Evolutionary conservation across 371 early-diverging fungal genomes (phyloP).

Genomic region (Parasitella parasitica): DNA sequence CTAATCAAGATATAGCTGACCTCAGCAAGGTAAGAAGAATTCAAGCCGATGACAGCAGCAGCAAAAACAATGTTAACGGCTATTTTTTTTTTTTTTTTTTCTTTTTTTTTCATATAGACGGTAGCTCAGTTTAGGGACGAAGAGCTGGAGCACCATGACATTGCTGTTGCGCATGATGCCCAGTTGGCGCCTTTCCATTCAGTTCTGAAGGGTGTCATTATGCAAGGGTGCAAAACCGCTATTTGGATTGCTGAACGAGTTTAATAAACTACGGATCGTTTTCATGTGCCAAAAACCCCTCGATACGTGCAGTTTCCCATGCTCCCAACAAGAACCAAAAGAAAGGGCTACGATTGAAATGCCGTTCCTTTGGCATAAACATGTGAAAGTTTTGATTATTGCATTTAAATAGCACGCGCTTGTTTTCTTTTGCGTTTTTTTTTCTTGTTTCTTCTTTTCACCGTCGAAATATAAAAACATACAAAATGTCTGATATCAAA

Average conservation of each 20-base stretch:
- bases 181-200: conserved; percentile 79
- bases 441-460: background rate
- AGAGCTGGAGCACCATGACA: conserved; percentile 92
- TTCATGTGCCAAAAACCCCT: background rate
- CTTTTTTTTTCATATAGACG: conserved; percentile 14
- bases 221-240: conserved; percentile 81
- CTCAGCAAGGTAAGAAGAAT: conserved; percentile 52
- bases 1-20: conserved; percentile 60
- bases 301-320: conserved; percentile 1
- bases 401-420: background rate
- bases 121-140: conserved; percentile 92
- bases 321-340: background rate
- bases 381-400: background rate
- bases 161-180: conserved; percentile 88
- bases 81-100: background rate
- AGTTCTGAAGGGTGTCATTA: conserved; percentile 69
- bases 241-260: conserved; percentile 72
- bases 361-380: background rate
- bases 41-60: too few species aligned
- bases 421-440: background rate
- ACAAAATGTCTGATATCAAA: conserved; percentile 44
- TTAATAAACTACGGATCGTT: conserved; percentile 6
- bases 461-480: background rate
- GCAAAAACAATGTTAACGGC: background rate
- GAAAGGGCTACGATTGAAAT: background rate